These are phyloP conservation scores for Xerocomus brunneocitrinus DNA, from an alignment of 768 basidiomycete genomes.

Conservation along the genomic window DNA sequence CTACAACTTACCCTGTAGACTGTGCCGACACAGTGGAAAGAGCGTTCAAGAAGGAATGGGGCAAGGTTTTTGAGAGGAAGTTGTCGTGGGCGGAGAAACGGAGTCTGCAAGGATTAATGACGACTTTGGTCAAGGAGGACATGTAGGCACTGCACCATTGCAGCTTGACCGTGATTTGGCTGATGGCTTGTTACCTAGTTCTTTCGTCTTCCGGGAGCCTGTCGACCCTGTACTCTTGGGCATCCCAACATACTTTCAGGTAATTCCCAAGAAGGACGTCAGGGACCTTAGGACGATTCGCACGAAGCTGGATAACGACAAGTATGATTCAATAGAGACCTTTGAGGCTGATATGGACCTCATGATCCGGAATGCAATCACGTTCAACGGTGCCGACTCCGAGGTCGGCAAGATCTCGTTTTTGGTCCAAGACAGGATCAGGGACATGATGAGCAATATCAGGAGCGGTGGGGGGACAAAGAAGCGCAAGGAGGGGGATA, in stretches of 20 bases:
- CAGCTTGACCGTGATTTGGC: not conserved
- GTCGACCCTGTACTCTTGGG: constrained; percentile 83
- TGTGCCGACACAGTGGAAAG: constrained; percentile 74
- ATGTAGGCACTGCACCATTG: constrained; percentile 40
- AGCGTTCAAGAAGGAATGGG: constrained; percentile 82
- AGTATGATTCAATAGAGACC: constrained; percentile 71
- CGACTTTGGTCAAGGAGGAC: constrained; percentile 62
- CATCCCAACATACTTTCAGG: constrained; percentile 84
- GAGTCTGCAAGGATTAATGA: constrained; percentile 65
- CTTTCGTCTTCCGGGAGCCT: constrained; percentile 74
- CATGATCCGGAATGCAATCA: constrained; percentile 85
- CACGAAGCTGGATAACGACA: constrained; percentile 74
- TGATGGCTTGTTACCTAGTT: constrained; percentile 36
- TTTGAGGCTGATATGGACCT: constrained; percentile 83
- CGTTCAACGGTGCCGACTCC: constrained; percentile 81
- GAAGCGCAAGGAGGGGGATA: constrained; percentile 72
- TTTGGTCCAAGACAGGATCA: constrained; percentile 47
- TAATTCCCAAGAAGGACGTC: constrained; percentile 81
- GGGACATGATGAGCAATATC: constrained; percentile 47
- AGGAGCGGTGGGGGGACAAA: constrained; percentile 44
- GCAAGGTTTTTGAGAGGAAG: constrained; percentile 66
- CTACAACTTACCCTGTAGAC: constrained; percentile 64
- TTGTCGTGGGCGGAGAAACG: constrained; percentile 79
- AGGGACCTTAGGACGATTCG: constrained; percentile 83
- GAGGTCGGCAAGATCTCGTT: constrained; percentile 67